phyloP scores from a whole-genome alignment of 805 yeast species.

The Clavispora carvajalis region DNA sequence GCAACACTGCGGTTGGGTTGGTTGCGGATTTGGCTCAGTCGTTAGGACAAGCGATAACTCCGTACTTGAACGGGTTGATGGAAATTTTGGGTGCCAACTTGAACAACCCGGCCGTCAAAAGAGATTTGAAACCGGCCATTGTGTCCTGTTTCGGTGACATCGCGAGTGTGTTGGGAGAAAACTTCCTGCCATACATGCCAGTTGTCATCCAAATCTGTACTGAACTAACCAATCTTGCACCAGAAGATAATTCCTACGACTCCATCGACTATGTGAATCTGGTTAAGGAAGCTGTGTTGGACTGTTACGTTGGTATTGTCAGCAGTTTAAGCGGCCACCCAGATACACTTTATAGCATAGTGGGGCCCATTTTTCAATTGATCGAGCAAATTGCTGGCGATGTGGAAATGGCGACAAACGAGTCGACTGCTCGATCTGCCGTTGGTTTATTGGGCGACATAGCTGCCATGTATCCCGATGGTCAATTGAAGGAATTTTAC shows the following conservation, averaged over 20 bases:
- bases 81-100: conserved; percentile 70
- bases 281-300: conserved; percentile 85
- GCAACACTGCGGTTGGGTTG: conserved; percentile 88
- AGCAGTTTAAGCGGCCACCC: conserved; percentile 79
- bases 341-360: conserved; percentile 56
- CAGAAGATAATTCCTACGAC: conserved; percentile 67
- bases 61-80: conserved; percentile 80
- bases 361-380: conserved; percentile 66
- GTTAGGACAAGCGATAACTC: conserved; percentile 64
- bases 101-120: conserved; percentile 59
- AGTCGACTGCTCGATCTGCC: conserved; percentile 72
- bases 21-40: conserved; percentile 94
- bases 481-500: conserved; percentile 64
- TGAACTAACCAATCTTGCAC: conserved; percentile 56
- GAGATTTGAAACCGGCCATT: conserved; percentile 82
- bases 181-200: conserved; percentile 69
- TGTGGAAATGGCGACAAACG: conserved; percentile 54
- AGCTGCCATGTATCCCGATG: conserved; percentile 78
- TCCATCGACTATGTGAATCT: conserved; percentile 67
- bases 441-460: conserved; percentile 92
- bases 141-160: conserved; percentile 94
- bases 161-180: conserved; percentile 79
- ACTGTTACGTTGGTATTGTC: conserved; percentile 92
- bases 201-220: conserved; percentile 76
- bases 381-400: conserved; percentile 57